Percentiles rank a stretch among this genome's conserved stretches.
phyloP scores from a whole-genome alignment of 2,329 filamentous ascomycete species.

The Biscogniauxia sp. region DNA sequence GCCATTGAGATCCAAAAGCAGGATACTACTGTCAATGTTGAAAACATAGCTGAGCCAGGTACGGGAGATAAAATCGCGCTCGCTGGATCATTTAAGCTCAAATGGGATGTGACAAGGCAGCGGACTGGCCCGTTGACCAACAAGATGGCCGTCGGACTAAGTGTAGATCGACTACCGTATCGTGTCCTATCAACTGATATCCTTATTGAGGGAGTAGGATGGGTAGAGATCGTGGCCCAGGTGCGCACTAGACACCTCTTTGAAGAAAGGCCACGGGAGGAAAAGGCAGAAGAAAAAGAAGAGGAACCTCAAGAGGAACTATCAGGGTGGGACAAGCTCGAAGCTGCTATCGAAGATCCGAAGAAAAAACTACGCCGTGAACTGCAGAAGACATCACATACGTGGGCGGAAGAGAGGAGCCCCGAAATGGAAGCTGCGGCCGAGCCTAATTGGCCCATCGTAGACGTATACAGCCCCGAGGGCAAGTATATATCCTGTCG shows the following conservation, averaged over 20 bases:
- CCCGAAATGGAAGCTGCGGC: slow-evolving; percentile 8
- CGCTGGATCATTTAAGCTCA: slow-evolving; percentile 73
- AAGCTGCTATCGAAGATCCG: slow-evolving; percentile 13
- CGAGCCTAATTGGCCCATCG: slow-evolving; percentile 57
- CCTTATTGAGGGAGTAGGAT: slow-evolving; percentile 87
- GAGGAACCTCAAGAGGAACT: slow-evolving; percentile 13
- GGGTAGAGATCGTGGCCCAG: slow-evolving; percentile 86
- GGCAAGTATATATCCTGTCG: slow-evolving; percentile 74
- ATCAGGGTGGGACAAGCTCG: slow-evolving; percentile 22
- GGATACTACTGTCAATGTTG: slow-evolving; percentile 55
- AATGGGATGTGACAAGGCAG: slow-evolving; percentile 78
- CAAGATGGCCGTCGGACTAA: slow-evolving; percentile 59
- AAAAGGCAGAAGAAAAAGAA: slow-evolving; percentile 18
- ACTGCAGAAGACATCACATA: slow-evolving; percentile 14
- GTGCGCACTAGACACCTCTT: slow-evolving; percentile 60
- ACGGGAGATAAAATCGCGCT: slow-evolving; percentile 58
- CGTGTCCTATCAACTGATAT: slow-evolving; percentile 78
- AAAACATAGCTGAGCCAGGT: slow-evolving; percentile 61
- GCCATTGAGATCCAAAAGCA: slow-evolving; percentile 71
- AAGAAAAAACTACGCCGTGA: slow-evolving; percentile 23
- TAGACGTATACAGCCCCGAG: slow-evolving; percentile 83
- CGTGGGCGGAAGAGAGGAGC: not conserved
- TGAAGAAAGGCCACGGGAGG: slow-evolving; percentile 2
- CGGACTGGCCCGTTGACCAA: slow-evolving; percentile 72
- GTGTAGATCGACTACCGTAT: slow-evolving; percentile 72